Base-by-base conservation (phyloP, 1,284 basidiomycete genomes). In the Rugosomyces carneus region DNA sequence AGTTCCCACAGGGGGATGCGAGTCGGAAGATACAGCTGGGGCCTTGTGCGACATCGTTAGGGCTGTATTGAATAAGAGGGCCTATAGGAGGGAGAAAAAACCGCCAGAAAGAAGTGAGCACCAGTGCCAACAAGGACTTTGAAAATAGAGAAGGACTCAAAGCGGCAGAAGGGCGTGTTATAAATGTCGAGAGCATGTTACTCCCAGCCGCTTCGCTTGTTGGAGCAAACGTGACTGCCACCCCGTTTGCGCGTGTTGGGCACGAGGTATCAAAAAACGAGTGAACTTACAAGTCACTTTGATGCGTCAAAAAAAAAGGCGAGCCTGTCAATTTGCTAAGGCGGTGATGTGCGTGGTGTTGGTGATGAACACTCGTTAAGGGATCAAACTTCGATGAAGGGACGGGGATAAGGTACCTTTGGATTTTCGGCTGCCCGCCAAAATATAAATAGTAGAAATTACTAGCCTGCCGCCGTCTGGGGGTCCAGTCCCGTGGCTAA, bases 1-100 rank as follows among this genome's bases (percentile, higher is more conserved):
- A 44, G 84, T 84, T 52, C 85, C 84, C 57, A 86, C 70, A 52
- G 79, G 73, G 46, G 85, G 84, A 57, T 85, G 83, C 45, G 60
- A 51, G 52, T 62, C 55, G 49, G 57, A 73, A 68, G 58, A 69
- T 55, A 66, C 66, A 50, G 70, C 60, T 51, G 66, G 64, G 55
- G 69, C 68, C 66, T 75, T 73, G 60, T 70, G 71, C 55, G 70
- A 70, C 72, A 81, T 81, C 53, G 61, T 52, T 37, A 21, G 35
- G 60, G 60, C 59, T 60, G 50, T 53, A 54, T 57, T 52, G 55
- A 56, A 52, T 44, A 48, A 55, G 53, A 31, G 29, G 3, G 4
- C 29, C 13, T 10, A n/a, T 8, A n/a, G 29, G n/a, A n/a, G 29
- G 56, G 54, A 53, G 53, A 53, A 51, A 56, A 48, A 53, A 54